Evolutionary conservation across 2,329 filamentous ascomycete species (phyloP).

Genomic region (Macrophomina pseudophaseolina): DNA sequence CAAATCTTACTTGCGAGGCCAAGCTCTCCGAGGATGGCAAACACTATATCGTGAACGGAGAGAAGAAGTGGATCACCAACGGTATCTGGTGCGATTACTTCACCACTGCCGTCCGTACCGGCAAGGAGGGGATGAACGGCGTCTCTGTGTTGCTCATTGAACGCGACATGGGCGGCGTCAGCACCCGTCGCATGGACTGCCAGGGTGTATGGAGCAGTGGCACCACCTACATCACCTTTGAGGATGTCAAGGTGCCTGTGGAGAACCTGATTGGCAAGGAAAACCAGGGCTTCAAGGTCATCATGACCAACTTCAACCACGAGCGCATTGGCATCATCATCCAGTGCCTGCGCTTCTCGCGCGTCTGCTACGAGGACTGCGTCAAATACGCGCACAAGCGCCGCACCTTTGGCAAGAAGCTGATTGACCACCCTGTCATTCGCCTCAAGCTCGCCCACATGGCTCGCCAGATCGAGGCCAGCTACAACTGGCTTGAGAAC

Average conservation of each 20-base stretch:
- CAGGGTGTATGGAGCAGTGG: conserved; percentile 95
- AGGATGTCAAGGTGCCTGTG: conserved; percentile 99
- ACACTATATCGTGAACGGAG: conserved; percentile 98
- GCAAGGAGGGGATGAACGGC: conserved; percentile 87
- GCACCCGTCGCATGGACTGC: conserved; percentile 95
- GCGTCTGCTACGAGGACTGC: conserved; percentile 95
- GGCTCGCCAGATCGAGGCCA: conserved; percentile 96
- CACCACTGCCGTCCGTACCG: conserved; percentile 93
- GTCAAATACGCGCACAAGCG: conserved; percentile 98
- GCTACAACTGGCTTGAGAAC: conserved; percentile 96
- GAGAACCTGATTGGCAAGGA: conserved; percentile 98
- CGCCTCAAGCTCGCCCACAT: conserved; percentile 97
- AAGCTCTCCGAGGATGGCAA: conserved; percentile 95
- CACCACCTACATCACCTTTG: conserved; percentile 97
- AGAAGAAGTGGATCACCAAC: conserved; percentile 99
- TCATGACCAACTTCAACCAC: conserved; percentile 58
- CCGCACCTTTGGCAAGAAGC: conserved; percentile 92
- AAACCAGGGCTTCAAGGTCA: conserved; percentile 93
- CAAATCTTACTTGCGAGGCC: conserved; percentile 93
- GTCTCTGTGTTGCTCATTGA: conserved; percentile 91
- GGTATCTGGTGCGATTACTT: conserved; percentile 98
- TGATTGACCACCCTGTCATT: conserved; percentile 96
- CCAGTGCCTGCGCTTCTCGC: conserved; percentile 92
- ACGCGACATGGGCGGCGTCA: conserved; percentile 80
- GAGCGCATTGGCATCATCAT: conserved; percentile 99